phyloP scores from a whole-genome alignment of 352 stramenopile genomes.

The Pythium sp. region DNA sequence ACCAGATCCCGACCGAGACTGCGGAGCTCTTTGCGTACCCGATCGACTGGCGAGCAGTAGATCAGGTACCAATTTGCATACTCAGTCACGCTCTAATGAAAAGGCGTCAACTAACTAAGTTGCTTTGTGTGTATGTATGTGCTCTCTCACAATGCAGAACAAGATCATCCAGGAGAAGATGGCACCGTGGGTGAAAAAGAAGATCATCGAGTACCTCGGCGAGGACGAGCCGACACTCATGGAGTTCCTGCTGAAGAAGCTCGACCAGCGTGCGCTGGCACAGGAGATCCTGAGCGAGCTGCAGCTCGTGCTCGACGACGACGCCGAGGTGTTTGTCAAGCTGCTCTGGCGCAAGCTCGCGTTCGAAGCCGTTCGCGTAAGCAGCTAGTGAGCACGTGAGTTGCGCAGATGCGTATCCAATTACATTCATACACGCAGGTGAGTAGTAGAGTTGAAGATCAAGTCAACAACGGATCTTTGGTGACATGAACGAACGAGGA shows the following conservation, averaged over 20 bases:
- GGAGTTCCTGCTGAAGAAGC: conserved; percentile 43
- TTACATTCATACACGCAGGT: background rate
- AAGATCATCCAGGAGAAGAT: conserved; percentile 40
- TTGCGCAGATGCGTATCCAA: background rate
- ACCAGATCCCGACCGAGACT: conserved; percentile 40
- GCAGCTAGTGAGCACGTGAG: background rate
- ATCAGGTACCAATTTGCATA: conserved; percentile 17
- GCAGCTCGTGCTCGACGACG: conserved; percentile 39
- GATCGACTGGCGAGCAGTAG: conserved; percentile 36
- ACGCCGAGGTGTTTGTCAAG: conserved; percentile 52
- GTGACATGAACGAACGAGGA: background rate
- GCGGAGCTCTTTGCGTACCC: conserved; percentile 35
- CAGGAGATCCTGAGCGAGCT: conserved; percentile 37
- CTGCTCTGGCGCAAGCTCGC: conserved; percentile 53
- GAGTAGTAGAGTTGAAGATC: background rate
- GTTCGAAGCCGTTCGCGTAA: conserved; percentile 38
- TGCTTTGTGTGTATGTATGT: background rate
- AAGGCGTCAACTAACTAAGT: background rate
- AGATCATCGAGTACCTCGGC: conserved; percentile 51
- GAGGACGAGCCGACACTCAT: conserved; percentile 45
- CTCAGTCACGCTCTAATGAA: background rate
- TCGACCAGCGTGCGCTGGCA: conserved; percentile 23
- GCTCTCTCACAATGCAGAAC: conserved; percentile 12
- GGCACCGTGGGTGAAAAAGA: conserved; percentile 43
- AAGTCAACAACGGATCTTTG: background rate